Conservation (phyloP, 305 asterid species). For the Fraxinus nigra region DNA sequence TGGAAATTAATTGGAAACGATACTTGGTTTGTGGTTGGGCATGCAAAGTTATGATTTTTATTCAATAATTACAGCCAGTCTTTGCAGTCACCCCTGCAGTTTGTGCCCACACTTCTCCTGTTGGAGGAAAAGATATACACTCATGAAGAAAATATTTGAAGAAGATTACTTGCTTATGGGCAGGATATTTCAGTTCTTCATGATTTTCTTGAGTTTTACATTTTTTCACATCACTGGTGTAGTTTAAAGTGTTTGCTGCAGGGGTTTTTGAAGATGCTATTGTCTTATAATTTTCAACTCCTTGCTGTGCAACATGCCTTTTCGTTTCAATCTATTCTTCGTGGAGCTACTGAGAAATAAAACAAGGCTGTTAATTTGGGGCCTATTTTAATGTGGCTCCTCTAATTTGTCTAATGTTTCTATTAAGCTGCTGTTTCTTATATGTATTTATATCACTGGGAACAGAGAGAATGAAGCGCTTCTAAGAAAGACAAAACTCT, state of each 20-base stretch:
- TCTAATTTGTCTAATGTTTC: background rate
- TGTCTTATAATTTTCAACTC: background rate
- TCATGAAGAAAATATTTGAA: background rate
- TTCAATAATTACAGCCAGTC: background rate
- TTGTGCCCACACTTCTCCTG: background rate
- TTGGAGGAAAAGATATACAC: background rate
- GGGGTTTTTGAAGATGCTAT: background rate
- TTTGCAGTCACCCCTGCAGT: background rate
- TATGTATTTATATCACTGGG: background rate
- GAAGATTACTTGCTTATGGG: background rate
- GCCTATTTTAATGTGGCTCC: background rate
- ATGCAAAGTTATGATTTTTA: background rate
- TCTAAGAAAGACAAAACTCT: background rate
- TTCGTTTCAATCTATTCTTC: background rate
- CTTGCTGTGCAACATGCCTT: background rate
- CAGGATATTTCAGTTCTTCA: background rate
- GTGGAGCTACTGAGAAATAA: background rate
- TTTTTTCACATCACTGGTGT: background rate
- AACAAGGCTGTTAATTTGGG: background rate
- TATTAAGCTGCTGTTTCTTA: background rate
- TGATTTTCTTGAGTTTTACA: background rate
- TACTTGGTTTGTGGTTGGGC: background rate
- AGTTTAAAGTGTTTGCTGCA: background rate
- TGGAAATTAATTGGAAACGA: background rate
- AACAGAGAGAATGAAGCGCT: background rate